Conservation (phyloP, 73 alveolate species). For the Tetrahymena elliotti region DNA sequence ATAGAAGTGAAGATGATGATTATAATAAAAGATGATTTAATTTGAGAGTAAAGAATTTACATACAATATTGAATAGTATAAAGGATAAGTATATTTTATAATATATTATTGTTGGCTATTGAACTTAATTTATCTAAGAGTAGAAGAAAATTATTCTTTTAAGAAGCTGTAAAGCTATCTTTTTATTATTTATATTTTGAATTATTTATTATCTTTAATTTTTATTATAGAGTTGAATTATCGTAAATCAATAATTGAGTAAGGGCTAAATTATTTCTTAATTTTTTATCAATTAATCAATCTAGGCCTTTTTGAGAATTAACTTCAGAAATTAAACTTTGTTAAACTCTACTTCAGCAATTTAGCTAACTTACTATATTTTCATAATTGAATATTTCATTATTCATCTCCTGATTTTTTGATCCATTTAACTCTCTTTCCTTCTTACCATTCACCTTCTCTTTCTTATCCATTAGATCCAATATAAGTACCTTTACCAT, state of each 20-base stretch:
- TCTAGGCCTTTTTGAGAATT: not conserved
- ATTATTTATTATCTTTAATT: too few relatives aligned
- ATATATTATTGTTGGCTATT: not conserved
- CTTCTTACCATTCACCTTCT: constrained; percentile 65
- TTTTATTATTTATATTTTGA: not conserved
- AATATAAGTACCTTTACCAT: constrained; percentile 47
- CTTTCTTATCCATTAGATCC: constrained; percentile 61
- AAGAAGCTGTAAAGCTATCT: not conserved
- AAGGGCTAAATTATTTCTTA: not conserved
- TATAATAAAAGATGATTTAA: not conserved
- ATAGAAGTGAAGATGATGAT: too few relatives aligned
- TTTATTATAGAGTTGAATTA: too few relatives aligned
- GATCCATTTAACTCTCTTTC: constrained; percentile 17
- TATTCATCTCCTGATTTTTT: not conserved
- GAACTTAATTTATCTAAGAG: not conserved
- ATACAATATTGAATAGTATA: not conserved
- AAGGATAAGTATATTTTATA: not conserved
- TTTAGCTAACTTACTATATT: not conserved
- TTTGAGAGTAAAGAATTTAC: not conserved
- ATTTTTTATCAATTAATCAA: too few relatives aligned
- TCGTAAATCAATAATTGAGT: too few relatives aligned
- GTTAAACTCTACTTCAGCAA: not conserved
- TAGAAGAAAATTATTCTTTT: not conserved
- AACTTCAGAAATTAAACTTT: not conserved
- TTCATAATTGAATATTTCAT: not conserved